Evolutionary conservation across 164 flowering plant genomes (phyloP), one percentile per base, ranked within the genome.

Genomic region (Umbilicus rupestris): DNA sequence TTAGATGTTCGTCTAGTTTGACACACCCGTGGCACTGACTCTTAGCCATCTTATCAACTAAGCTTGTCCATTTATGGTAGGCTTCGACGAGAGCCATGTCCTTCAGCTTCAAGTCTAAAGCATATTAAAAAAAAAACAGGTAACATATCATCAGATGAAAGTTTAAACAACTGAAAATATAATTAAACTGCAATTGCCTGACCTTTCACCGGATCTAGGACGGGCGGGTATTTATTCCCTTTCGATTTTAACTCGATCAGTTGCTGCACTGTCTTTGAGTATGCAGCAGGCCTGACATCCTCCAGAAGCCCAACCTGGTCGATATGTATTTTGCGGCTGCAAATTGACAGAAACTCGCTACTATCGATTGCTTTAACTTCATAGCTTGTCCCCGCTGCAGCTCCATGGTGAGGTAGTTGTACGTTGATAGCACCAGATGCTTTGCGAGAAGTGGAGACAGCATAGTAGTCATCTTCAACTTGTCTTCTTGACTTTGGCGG

Each of bases 11-110:
- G 70, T 85, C 77, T 78, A 95, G 72, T 72, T 87, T 95, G 67
- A 76, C 71, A 79, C 97, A 95, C 26, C 87, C 94, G 78, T 89
- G 92, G 62, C 99, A 95, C 77, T 87, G 88, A 65, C 84, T 95
- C 69, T 74, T 76, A 58, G 89, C 58, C 97, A 92, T 89, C 76
- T 85, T 82, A 49, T 76, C 85, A 76, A 88, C 63, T 44, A 88
- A 70, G 63, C 44, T 75, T 46, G 78, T 84, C 87, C 85, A 87
- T 72, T 75, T 79, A 68, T 72, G 26, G 76, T 88, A 95, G n/a
- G 73, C 73, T 64, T 84, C 86, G 63, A 88, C 94, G 63, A 79
- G 78, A 69, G 73, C 39, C 77, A 84, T 19, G 66, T 92, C 90
- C 68, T 77, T 92, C 80, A 92, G 67, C 89, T 95, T 95, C 73